Base-by-base conservation (phyloP, 2,329 filamentous ascomycete genomes). In the Penicillium occitanis region DNA sequence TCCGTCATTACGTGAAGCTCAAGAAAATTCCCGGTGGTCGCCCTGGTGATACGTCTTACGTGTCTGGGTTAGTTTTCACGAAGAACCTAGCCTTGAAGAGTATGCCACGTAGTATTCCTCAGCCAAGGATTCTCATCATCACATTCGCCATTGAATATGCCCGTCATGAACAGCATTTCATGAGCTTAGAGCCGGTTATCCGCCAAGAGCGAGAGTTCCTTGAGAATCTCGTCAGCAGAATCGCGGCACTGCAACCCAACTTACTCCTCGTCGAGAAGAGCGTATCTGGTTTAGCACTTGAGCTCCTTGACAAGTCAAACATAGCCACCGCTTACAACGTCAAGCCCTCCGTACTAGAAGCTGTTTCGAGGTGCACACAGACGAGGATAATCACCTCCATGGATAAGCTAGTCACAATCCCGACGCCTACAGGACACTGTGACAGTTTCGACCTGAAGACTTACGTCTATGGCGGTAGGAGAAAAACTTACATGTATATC, bases 71-170 rank as follows among this genome's bases (percentile, higher is more conserved):
- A 8, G 93, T 99, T 1, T 99, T 99, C 76, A 95, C 93, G 13
- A 99, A 99, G 76, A 99, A 99, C 69, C 82, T 99, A 61, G 95
- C 96, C 0, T 81, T 98, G 62, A 99, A 99, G 76, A 96, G 91
- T 77, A 99, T 99, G 95, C 90, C 91, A 19, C 87, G 95, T 66
- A 91, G 88, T 69, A 95, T 98, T 68, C 78, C 85, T 13, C 90
- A 91, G 64, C 95, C 95, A 2, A 89, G 92, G 37, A 95, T 99
- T 68, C 85, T 97, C 59, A 92, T 99, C 69, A 90, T 99, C 66
- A 94, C 93, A 0, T 99, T 99, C 74, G 89, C 95, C 0, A 92
- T 99, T 66, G 95, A 99, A 75, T 99, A 99, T 77, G 92, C 96
- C 66, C 88, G 95, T 46, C 93, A 97, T 71, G 90, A 94, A 74